These are phyloP conservation scores for Mentha longifolia DNA, from an alignment of 257 asterid genomes.

Conservation along the genomic window DNA sequence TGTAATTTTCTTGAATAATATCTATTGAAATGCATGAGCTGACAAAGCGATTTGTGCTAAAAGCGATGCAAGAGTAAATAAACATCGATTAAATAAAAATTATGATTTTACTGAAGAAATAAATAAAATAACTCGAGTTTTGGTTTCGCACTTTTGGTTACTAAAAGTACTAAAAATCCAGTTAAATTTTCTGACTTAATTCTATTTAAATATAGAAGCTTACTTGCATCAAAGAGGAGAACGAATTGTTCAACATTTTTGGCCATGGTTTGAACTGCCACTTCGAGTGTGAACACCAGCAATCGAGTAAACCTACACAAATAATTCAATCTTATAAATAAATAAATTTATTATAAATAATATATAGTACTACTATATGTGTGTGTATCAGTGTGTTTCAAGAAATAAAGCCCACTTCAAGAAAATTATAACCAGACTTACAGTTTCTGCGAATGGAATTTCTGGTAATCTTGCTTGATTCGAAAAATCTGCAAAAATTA, in stretches of 20 bases:
- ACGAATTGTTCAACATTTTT: conserved; percentile 75
- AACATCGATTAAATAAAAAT: not conserved
- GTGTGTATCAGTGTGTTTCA: not conserved
- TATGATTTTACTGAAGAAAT: not conserved
- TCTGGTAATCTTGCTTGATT: conserved; percentile 83
- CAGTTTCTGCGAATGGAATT: conserved; percentile 70
- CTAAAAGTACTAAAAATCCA: not conserved
- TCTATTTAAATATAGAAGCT: conserved; percentile 30
- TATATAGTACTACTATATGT: too few relatives aligned
- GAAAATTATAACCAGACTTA: conserved; percentile 17
- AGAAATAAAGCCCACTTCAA: not conserved
- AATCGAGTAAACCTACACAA: conserved; percentile 63
- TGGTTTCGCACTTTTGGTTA: not conserved
- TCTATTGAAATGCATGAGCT: not conserved
- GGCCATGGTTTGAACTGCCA: conserved; percentile 81
- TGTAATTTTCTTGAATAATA: not conserved
- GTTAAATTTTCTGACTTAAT: too few relatives aligned
- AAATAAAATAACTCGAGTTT: not conserved
- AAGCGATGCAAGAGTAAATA: not conserved
- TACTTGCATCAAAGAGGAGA: conserved; percentile 89
- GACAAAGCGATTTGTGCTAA: conserved; percentile 7
- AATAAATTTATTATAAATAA: too few relatives aligned
- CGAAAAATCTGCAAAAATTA: conserved; percentile 61
- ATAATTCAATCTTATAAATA: not conserved
- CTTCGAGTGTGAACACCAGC: conserved; percentile 88